phyloP scores from a whole-genome alignment of 345 rosid species.

The Streptanthus diversifolius region DNA sequence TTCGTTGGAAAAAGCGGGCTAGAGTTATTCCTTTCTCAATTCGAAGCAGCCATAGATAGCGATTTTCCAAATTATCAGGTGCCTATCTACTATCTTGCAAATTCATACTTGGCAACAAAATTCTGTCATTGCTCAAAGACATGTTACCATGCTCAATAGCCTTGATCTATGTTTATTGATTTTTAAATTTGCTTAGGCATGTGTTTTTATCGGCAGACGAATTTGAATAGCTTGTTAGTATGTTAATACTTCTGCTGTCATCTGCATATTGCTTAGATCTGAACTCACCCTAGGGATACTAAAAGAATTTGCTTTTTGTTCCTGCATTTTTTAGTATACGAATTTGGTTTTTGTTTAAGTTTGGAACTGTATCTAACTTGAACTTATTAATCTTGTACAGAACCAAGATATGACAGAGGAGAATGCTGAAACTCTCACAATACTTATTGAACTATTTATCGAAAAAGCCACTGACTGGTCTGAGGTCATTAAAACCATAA shows the following conservation, averaged over 20 bases:
- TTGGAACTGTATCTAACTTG: constrained; percentile 8
- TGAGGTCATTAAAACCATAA: constrained; percentile 66
- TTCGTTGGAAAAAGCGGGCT: constrained; percentile 56
- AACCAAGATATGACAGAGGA: constrained; percentile 67
- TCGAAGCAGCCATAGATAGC: constrained; percentile 88
- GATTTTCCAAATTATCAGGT: constrained; percentile 97
- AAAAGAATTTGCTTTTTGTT: not conserved
- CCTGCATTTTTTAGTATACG: not conserved
- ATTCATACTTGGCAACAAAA: not conserved
- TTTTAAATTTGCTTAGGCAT: not conserved
- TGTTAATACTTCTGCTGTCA: not conserved
- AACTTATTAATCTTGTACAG: constrained; percentile 37
- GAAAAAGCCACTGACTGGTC: constrained; percentile 84
- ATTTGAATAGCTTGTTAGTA: not conserved
- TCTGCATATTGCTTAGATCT: not conserved
- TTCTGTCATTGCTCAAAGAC: not conserved
- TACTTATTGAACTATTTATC: constrained; percentile 68
- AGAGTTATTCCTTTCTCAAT: constrained; percentile 60
- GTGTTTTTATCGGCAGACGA: not conserved
- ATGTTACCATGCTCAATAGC: not conserved
- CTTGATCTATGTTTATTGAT: not conserved
- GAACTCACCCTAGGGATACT: not conserved
- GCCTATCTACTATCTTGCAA: constrained; percentile 30
- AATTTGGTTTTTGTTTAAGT: constrained; percentile 11
- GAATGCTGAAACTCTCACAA: constrained; percentile 70